Conservation (phyloP, 2,329 filamentous ascomycete genomes). For the Periconia digitata region DNA sequence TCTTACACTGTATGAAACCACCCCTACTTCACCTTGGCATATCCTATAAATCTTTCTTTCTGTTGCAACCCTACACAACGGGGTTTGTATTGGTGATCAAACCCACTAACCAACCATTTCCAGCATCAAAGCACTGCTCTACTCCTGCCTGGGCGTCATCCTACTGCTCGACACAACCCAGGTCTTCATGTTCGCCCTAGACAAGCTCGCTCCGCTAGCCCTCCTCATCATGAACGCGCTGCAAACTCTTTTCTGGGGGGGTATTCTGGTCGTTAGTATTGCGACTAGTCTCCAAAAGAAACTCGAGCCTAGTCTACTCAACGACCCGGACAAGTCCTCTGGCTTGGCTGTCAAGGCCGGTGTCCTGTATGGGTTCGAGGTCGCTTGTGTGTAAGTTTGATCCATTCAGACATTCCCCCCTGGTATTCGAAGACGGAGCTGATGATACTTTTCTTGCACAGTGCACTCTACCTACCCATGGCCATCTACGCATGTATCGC, state of each 20-base stretch:
- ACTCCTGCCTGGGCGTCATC: conserved; percentile 36
- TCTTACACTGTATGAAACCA: no score
- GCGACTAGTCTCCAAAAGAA: no score
- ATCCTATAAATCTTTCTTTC: no score
- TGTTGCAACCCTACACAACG: no score
- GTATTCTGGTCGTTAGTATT: conserved; percentile 35
- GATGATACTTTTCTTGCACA: no score
- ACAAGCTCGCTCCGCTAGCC: conserved; percentile 31
- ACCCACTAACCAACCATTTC: conserved; percentile 21
- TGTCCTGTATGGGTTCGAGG: no score
- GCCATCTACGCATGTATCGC: conserved; percentile 44
- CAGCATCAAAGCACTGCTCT: conserved; percentile 31
- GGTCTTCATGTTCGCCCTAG: conserved; percentile 37
- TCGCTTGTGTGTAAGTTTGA: conserved; percentile 40
- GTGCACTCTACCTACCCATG: conserved; percentile 39
- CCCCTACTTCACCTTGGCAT: no score
- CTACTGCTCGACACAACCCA: conserved; percentile 38
- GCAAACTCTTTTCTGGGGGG: conserved; percentile 40
- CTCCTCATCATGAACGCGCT: conserved; percentile 41
- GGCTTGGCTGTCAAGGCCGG: no score
- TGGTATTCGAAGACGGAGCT: no score
- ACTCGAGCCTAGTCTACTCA: no score
- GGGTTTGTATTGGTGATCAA: no score
- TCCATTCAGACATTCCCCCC: neutral
- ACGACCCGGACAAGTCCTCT: no score